phyloP scores from a whole-genome alignment of 495 filamentous ascomycete species.

The Talaromyces wortmannii region DNA sequence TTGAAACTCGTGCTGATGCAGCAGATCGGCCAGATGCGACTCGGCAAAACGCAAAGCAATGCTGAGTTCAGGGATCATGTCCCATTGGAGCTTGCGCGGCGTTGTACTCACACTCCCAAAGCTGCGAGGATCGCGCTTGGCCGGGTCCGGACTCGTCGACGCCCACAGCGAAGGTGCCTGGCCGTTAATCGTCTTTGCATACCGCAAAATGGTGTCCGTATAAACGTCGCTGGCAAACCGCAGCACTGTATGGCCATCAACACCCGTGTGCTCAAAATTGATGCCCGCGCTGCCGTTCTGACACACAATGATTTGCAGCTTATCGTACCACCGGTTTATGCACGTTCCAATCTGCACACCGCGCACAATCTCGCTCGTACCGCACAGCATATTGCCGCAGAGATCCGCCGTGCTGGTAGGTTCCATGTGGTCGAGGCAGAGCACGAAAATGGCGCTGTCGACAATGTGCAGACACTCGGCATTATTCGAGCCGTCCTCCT shows the following conservation, averaged over 20 bases:
- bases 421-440: slow-evolving; percentile 90
- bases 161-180: slow-evolving; percentile 89
- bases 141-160: slow-evolving; percentile 82
- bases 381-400: slow-evolving; percentile 97
- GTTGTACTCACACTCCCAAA: slow-evolving; percentile 94
- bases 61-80: slow-evolving; percentile 86
- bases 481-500: slow-evolving; percentile 85
- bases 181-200: slow-evolving; percentile 93
- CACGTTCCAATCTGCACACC: slow-evolving; percentile 96
- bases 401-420: slow-evolving; percentile 71
- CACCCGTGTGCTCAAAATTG: slow-evolving; percentile 98
- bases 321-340: slow-evolving; percentile 98
- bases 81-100: slow-evolving; percentile 96
- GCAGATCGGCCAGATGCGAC: slow-evolving; percentile 87
- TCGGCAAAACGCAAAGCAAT: slow-evolving; percentile 94
- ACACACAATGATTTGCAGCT: slow-evolving; percentile 98
- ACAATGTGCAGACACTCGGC: slow-evolving; percentile 91
- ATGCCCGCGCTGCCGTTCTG: slow-evolving; percentile 97
- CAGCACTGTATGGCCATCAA: slow-evolving; percentile 94
- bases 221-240: slow-evolving; percentile 95
- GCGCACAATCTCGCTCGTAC: slow-evolving; percentile 82
- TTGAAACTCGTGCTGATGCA: slow-evolving; percentile 93
- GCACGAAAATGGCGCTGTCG: slow-evolving; percentile 85
- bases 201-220: slow-evolving; percentile 95
- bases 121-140: slow-evolving; percentile 85